Percentiles rank a stretch among this genome's conserved stretches.
Conservation (phyloP, 257 asterid species). For the Plantago elongata region DNA sequence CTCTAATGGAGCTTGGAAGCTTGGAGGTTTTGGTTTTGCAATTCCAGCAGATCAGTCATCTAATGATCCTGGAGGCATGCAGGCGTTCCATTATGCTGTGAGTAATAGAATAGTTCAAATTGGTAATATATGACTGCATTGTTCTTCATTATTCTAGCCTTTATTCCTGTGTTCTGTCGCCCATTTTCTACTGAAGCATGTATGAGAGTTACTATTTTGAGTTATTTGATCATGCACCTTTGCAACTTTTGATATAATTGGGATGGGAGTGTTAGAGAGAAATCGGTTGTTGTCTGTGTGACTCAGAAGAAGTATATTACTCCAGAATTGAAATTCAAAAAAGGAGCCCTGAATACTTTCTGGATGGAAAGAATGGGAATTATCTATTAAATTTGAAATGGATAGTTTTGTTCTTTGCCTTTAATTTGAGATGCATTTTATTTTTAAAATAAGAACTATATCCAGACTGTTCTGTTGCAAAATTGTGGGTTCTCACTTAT, state of each 20-base stretch:
- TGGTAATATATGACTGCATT: constrained; percentile 23
- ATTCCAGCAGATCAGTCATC: constrained; percentile 65
- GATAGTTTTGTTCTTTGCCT: constrained; percentile 10
- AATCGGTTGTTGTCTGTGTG: neutral
- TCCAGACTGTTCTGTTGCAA: too few species aligned
- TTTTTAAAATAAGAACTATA: too few species aligned
- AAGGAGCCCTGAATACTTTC: constrained; percentile 4
- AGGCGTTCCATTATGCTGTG: constrained; percentile 93
- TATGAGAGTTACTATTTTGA: constrained; percentile 3
- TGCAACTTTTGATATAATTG: constrained; percentile 3
- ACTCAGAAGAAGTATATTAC: constrained; percentile 3
- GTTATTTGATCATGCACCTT: constrained; percentile 10
- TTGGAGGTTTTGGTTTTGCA: constrained; percentile 93
- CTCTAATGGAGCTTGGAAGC: constrained; percentile 98
- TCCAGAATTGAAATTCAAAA: constrained; percentile 4
- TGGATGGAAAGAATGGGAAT: neutral
- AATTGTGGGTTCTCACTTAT: too few species aligned
- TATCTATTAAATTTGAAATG: neutral
- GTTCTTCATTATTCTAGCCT: constrained; percentile 8
- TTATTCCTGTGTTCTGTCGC: constrained; percentile 13
- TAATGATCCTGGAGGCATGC: constrained; percentile 50
- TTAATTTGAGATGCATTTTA: neutral
- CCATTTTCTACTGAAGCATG: neutral
- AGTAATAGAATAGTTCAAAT: constrained; percentile 35
- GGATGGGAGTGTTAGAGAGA: neutral